Conservation (phyloP, 108 stramenopile species). For the Conticribra weissflogii region DNA sequence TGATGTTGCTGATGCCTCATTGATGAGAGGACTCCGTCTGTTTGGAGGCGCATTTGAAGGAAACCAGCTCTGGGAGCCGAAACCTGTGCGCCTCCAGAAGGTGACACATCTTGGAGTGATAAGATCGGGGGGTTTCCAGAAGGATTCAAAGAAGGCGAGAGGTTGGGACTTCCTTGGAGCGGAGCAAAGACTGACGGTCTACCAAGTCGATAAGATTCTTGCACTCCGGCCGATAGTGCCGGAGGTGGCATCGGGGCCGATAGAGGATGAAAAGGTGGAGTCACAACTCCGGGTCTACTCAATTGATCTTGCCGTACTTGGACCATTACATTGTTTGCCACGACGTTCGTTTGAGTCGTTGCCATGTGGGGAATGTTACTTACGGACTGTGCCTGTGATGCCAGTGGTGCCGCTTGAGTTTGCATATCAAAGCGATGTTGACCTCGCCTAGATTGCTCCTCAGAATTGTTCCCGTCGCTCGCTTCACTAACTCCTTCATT, state of each 20-base stretch:
- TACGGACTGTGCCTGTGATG: conserved; percentile 38
- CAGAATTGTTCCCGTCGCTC: conserved; percentile 12
- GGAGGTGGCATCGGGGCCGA: conserved; percentile 33
- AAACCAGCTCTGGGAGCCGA: not conserved
- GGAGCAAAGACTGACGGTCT: conserved; percentile 50
- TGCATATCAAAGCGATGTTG: too few relatives aligned
- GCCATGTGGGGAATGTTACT: conserved; percentile 11
- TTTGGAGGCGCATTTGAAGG: not conserved
- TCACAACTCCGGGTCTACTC: conserved; percentile 42
- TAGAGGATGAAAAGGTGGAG: conserved; percentile 42
- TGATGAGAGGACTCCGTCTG: not conserved
- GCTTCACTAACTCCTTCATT: conserved; percentile 52
- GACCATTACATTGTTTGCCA: conserved; percentile 14
- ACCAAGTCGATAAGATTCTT: conserved; percentile 4
- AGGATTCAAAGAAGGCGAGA: conserved; percentile 33
- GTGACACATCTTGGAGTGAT: conserved; percentile 24
- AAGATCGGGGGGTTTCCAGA: conserved; percentile 20
- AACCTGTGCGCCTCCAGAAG: not conserved
- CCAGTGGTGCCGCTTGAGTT: too few relatives aligned
- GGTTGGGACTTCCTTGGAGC: conserved; percentile 50
- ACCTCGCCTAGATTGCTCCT: not conserved
- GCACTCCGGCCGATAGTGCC: conserved; percentile 17
- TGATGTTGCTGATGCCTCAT: not conserved
- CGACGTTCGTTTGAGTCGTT: conserved; percentile 20
- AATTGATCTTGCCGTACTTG: conserved; percentile 22